Evolutionary conservation across 1,284 basidiomycete genomes (phyloP).

Genomic region (Testicularia cyperi): DNA sequence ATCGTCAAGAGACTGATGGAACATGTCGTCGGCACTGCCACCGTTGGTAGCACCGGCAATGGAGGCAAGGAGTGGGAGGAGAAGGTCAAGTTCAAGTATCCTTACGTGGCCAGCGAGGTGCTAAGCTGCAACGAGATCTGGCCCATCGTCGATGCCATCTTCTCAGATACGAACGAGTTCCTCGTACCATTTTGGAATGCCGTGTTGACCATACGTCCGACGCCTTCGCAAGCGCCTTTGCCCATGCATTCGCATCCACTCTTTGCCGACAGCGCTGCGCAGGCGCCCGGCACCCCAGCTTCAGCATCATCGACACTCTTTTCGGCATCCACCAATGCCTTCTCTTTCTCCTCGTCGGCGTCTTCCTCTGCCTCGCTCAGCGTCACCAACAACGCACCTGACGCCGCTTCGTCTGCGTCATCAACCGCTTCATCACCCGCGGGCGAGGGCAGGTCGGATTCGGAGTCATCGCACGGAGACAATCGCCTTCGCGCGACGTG

Average conservation of each 20-base stretch:
- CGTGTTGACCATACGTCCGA: slow-evolving; percentile 73
- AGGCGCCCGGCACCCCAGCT: not conserved
- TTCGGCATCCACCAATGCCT: too few relatives aligned
- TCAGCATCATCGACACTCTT: not conserved
- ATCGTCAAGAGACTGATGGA: slow-evolving; percentile 76
- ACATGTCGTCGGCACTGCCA: slow-evolving; percentile 82
- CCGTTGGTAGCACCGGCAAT: slow-evolving; percentile 70
- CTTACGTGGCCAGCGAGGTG: slow-evolving; percentile 91
- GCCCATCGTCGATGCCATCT: slow-evolving; percentile 86
- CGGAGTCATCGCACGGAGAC: not conserved
- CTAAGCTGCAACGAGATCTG: slow-evolving; percentile 87
- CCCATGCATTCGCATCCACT: slow-evolving; percentile 57
- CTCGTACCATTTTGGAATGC: slow-evolving; percentile 79
- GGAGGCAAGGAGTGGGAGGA: slow-evolving; percentile 56
- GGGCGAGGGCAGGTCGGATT: slow-evolving; percentile 8
- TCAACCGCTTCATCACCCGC: slow-evolving; percentile 20
- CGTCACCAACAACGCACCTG: slow-evolving; percentile 22
- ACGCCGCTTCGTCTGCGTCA: slow-evolving; percentile 14
- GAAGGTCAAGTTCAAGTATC: slow-evolving; percentile 67
- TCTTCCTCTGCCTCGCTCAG: slow-evolving; percentile 31
- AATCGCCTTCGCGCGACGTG: slow-evolving; percentile 18
- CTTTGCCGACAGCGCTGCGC: slow-evolving; percentile 35
- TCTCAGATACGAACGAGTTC: slow-evolving; percentile 70
- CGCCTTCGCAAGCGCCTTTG: slow-evolving; percentile 46
- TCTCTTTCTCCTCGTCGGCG: slow-evolving; percentile 8